Base-by-base conservation (phyloP, 306 rosid species). In the Dalbergia oliveri region DNA sequence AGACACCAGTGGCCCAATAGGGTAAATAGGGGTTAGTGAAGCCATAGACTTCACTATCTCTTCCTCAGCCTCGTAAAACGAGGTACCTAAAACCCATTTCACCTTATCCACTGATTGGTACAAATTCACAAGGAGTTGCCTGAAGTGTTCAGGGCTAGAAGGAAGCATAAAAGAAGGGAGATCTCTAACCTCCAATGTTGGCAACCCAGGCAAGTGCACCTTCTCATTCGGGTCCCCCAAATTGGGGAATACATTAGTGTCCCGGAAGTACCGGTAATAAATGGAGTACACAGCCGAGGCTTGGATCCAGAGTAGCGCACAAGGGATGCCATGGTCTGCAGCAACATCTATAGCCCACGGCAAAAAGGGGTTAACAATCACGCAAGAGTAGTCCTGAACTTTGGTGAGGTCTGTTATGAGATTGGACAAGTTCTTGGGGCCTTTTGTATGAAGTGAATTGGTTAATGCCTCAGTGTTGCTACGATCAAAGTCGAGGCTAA, bases 231-330 rank as follows among this genome's bases (percentile, higher is more conserved):
- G 87, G 23, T 83, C 80, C 35, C 79, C 85, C 26, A 90, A 44
- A 15, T 59, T 35, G 0, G 84, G 81, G 34, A 87, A 87, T 0
- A 5, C 0, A 19, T 81, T 16, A 0, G 9, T 58, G 11, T 72
- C 66, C 34, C 81, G 85, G 21, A 34, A 75, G 76, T 76, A 84
- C n/a, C 76, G 88, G 12, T 85, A 88, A 14, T 77, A 82, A 18
- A 91, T 83, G 6, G 94, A 89, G 70, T 76, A 91, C 5, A 74
- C 4, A 0, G 92, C 82, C 37, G 82, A 77, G 3, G 93, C 83
- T 53, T 89, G 97, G 76, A 88, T 85, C 97, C 97, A 91, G 14
- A 89, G 90, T 69, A 85, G 6, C 0, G 91, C 94, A 41, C 91
- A 88, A 4, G 91, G 94, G 77, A 88, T 85, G 3, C 43, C 59